A percentile compares a stretch with the other conserved stretches of the same genome.
phyloP scores from a whole-genome alignment of 768 basidiomycete species.

The Ephemerocybe angulata region DNA sequence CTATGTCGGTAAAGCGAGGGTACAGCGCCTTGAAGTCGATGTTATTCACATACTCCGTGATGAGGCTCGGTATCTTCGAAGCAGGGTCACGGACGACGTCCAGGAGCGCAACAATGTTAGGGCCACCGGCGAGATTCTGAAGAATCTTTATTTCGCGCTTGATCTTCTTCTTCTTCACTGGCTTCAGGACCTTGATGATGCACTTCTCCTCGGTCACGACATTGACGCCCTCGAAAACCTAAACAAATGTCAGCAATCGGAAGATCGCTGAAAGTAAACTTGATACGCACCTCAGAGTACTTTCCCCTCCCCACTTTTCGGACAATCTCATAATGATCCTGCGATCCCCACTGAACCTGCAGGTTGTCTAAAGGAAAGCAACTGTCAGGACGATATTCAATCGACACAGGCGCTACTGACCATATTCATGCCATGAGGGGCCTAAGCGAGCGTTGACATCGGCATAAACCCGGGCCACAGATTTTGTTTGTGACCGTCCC shows the following conservation, averaged over 20 bases:
- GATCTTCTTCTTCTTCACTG: conserved; percentile 99
- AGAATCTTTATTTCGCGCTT: conserved; percentile 98
- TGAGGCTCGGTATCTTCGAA: conserved; percentile 94
- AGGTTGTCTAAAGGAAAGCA: conserved; percentile 68
- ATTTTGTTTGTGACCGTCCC: conserved; percentile 72
- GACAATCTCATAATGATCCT: conserved; percentile 98
- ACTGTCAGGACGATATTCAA: conserved; percentile 18
- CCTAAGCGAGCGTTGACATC: conserved; percentile 88
- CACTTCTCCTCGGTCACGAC: conserved; percentile 90
- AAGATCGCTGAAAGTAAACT: conserved; percentile 4
- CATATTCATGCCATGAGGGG: conserved; percentile 94
- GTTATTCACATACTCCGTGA: conserved; percentile 98
- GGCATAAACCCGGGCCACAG: conserved; percentile 81
- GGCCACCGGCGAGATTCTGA: conserved; percentile 93
- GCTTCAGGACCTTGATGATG: conserved; percentile 98
- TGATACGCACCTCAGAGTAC: conserved; percentile 75
- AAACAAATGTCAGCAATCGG: conserved; percentile 12
- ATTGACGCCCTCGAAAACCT: conserved; percentile 94
- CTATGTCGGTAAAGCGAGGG: conserved; percentile 91
- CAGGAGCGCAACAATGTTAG: conserved; percentile 88
- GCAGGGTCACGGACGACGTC: conserved; percentile 96
- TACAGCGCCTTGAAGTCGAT: conserved; percentile 97
- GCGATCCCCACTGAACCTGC: conserved; percentile 95
- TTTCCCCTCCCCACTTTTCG: conserved; percentile 95
- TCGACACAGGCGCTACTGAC: conserved; percentile 39